Percentiles rank a stretch among this genome's conserved stretches.
Evolutionary conservation across 768 basidiomycete species (phyloP).

Genomic region (Tulasnella sp.): DNA sequence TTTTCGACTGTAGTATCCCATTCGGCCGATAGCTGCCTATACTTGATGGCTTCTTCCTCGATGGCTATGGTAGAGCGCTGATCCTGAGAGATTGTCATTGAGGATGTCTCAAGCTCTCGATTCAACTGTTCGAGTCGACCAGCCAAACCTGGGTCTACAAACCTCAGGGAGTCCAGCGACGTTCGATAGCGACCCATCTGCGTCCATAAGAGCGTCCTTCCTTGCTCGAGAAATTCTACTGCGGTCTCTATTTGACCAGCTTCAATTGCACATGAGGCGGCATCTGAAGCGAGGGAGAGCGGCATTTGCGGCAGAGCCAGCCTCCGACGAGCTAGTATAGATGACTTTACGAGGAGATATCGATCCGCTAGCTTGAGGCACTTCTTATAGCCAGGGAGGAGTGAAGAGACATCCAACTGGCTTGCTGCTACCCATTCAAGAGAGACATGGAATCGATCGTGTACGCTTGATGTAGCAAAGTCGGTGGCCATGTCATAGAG

Average conservation of each 20-base stretch:
- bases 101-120: not conserved
- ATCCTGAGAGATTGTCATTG: not conserved
- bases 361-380: no score
- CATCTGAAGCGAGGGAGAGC: not conserved
- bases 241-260: not conserved
- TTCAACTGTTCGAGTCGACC: not conserved
- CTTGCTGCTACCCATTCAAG: no score
- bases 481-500: no score
- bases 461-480: no score
- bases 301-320: not conserved
- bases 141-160: not conserved
- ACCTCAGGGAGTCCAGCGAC: not conserved
- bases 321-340: no score
- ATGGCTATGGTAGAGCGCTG: no score
- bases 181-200: conserved; percentile 1
- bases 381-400: no score
- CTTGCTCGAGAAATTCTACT: not conserved
- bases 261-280: not conserved
- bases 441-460: no score
- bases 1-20: not conserved
- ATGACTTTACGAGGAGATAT: no score
- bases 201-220: not conserved
- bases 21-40: not conserved
- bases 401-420: no score
- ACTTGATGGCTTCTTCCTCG: not conserved